Evolutionary conservation across 2,329 filamentous ascomycete species (phyloP), one percentile per base, ranked within the genome.

Genomic region (Hortaea sp.): DNA sequence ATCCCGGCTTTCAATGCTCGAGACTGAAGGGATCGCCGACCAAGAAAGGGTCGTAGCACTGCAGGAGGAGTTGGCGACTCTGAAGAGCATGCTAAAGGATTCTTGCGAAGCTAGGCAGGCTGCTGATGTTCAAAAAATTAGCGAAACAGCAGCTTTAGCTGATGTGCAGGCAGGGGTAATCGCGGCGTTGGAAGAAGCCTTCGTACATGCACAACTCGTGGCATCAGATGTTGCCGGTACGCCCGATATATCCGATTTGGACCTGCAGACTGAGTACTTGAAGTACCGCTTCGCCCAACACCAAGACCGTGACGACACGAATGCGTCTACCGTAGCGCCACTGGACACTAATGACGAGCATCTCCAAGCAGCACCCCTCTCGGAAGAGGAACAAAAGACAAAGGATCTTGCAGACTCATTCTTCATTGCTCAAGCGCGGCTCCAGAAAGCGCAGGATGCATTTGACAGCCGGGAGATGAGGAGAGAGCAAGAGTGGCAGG

Each of bases 261-360:
- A 53, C 13, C 10, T 55, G 4, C 30, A 48, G 9, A 13, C 43
- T 4, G 49, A 55, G 34, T 54, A 56, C 29, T 12, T 35, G 13
- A 40, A 32, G 7, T 32, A 39, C 9, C 9, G 27, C 1, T n/a
- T n/a, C 10, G 29, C 13, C 12, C 20, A 38, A 20, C 13, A 38
- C 10, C 31, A 28, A 1, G 41, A 12, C 3, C 29, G 42, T 7
- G 34, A 42, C 11, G 40, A 46, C 6, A 10, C 29, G 13, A 20
- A 20, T 20, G 20, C 20, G 20, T 20, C 20, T 20, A 12, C 11
- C 5, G 10, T 27, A 5, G 39, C 12, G 4, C 31, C 43, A 6
- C 34, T 50, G 5, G 47, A 50, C 29, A 41, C 29, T 20, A 46
- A 37, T 42, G 29, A 10, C n/a, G 43, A 46, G 2, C 20, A 51